Conservation (phyloP, 805 yeast species). For the Dipodascus geniculatus region DNA sequence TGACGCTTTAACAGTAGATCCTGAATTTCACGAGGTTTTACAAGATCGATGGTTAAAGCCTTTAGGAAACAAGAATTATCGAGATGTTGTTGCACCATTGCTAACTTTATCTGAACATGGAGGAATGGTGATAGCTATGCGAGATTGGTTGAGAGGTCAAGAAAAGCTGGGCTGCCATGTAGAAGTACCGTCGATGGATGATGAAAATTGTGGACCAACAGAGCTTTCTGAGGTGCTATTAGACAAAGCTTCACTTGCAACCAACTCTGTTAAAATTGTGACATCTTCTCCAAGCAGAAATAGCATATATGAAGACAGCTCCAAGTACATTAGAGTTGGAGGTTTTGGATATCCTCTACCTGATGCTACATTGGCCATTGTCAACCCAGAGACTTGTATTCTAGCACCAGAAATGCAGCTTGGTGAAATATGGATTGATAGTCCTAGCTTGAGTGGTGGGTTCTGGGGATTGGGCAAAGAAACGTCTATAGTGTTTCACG, state of each 20-base stretch:
- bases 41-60: conserved; percentile 87
- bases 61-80: conserved; percentile 68
- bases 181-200: conserved; percentile 27
- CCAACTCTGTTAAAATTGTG: conserved; percentile 59
- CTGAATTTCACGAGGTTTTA: conserved; percentile 81
- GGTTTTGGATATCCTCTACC: conserved; percentile 93
- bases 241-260: conserved; percentile 60
- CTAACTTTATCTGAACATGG: conserved; percentile 87
- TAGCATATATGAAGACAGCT: conserved; percentile 24
- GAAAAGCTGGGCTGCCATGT: conserved; percentile 43
- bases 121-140: conserved; percentile 83
- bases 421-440: conserved; percentile 96
- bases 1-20: conserved; percentile 79
- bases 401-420: conserved; percentile 66
- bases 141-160: conserved; percentile 81
- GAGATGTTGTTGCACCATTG: conserved; percentile 76
- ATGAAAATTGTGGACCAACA: conserved; percentile 26
- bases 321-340: conserved; percentile 58
- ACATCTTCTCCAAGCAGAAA: conserved; percentile 39
- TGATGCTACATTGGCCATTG: conserved; percentile 86
- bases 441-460: conserved; percentile 83
- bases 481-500: conserved; percentile 68
- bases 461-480: conserved; percentile 64
- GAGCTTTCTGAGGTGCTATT: conserved; percentile 55
- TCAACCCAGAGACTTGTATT: conserved; percentile 80